phyloP scores from a whole-genome alignment of 2,329 filamentous ascomycete genomes.

The Hypoxylon sp. region DNA sequence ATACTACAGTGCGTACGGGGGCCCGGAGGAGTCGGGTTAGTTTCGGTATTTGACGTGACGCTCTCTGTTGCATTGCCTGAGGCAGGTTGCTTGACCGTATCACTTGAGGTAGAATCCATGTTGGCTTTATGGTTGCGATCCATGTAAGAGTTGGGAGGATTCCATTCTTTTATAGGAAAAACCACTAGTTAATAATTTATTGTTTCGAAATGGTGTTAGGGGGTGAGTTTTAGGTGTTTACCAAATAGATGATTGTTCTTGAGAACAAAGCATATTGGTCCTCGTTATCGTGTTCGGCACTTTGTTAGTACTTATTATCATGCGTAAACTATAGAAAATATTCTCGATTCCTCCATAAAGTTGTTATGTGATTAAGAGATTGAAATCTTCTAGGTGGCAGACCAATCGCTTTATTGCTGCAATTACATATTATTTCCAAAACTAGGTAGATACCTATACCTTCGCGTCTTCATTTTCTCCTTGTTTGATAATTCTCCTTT shows the following conservation, averaged over 20 bases:
- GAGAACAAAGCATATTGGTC: not conserved
- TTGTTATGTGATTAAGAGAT: not conserved
- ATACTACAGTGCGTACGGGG: no score
- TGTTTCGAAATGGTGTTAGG: not conserved
- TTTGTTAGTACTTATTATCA: not conserved
- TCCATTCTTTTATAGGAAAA: not conserved
- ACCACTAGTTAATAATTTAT: not conserved
- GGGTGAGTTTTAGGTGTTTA: not conserved
- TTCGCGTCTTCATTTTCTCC: not conserved
- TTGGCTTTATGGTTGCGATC: not conserved
- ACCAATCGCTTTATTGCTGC: not conserved
- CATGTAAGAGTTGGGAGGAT: not conserved
- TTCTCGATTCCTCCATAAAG: not conserved
- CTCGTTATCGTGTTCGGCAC: not conserved
- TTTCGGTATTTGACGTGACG: not conserved
- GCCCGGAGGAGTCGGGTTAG: no score
- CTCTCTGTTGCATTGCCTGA: not conserved
- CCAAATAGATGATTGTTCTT: not conserved
- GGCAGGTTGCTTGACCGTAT: not conserved
- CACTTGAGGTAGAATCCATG: not conserved
- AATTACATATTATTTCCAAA: not conserved
- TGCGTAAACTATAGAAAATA: not conserved
- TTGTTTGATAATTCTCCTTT: conserved; percentile 40
- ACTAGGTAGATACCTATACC: not conserved
- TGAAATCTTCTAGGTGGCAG: not conserved